phyloP scores from a whole-genome alignment of 257 asterid species.

The Leptodermis oblonga region DNA sequence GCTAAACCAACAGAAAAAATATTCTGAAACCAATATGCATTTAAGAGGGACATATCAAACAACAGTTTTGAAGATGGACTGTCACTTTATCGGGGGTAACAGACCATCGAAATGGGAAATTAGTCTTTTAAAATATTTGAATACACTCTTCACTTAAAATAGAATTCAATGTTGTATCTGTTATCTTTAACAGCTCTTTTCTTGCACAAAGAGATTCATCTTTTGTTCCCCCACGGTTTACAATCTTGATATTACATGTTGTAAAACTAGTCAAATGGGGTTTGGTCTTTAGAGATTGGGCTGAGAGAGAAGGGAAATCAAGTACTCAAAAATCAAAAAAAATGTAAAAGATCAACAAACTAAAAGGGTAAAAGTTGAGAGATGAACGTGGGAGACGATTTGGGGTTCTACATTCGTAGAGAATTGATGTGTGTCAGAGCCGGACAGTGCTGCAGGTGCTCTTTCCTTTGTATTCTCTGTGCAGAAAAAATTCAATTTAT shows the following conservation, averaged over 20 bases:
- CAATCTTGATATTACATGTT: not conserved
- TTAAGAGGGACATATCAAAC: not conserved
- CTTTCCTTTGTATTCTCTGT: conserved; percentile 35
- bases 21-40: conserved; percentile 15
- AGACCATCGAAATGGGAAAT: too few species aligned
- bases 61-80: too few species aligned
- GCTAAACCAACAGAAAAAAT: conserved; percentile 29
- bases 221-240: not conserved
- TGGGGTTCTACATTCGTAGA: conserved; percentile 31
- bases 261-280: not conserved
- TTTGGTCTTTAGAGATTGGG: not conserved
- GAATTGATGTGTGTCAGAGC: conserved; percentile 26
- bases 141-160: too few species aligned
- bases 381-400: conserved; percentile 16
- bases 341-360: not conserved
- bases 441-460: conserved; percentile 28
- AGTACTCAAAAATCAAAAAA: not conserved
- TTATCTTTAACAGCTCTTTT: not conserved
- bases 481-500: conserved; percentile 18
- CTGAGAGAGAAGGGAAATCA: not conserved
- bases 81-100: too few species aligned
- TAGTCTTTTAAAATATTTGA: too few species aligned
- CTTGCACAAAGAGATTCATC: not conserved
- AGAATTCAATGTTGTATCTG: not conserved
- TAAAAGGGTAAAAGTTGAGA: conserved; percentile 9